Conservation (phyloP, 306 rosid genomes). For the Dicorynia guianensis region DNA sequence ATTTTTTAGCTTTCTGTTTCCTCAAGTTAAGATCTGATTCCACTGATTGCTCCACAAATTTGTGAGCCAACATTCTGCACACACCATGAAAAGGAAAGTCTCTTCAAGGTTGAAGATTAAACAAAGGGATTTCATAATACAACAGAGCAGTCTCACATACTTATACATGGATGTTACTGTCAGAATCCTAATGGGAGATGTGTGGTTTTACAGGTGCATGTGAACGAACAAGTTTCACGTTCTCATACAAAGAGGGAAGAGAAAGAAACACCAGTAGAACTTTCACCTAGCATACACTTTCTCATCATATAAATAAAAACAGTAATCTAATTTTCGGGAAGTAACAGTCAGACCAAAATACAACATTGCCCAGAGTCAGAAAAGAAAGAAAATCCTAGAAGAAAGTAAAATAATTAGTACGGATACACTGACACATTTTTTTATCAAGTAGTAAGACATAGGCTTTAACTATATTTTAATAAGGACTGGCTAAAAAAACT, state of each 20-base stretch:
- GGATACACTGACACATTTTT: background rate
- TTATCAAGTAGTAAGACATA: background rate
- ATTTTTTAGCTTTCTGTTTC: slow-evolving; percentile 66
- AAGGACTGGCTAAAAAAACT: slow-evolving; percentile 11
- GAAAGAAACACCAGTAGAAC: slow-evolving; percentile 9
- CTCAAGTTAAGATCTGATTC: slow-evolving; percentile 59
- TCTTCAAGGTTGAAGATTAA: slow-evolving; percentile 30
- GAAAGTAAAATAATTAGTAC: background rate
- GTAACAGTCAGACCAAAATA: slow-evolving; percentile 18
- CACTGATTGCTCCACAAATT: slow-evolving; percentile 71
- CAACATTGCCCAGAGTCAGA: slow-evolving; percentile 17
- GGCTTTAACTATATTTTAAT: slow-evolving; percentile 2
- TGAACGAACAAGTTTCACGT: slow-evolving; percentile 21
- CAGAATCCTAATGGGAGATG: slow-evolving; percentile 13
- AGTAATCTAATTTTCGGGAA: slow-evolving; percentile 18
- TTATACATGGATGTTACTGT: slow-evolving; percentile 31
- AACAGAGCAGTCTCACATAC: slow-evolving; percentile 22
- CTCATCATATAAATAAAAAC: slow-evolving; percentile 13
- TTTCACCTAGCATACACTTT: slow-evolving; percentile 18
- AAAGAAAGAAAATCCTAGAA: slow-evolving; percentile 8
- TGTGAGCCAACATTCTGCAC: slow-evolving; percentile 95
- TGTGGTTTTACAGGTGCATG: slow-evolving; percentile 12
- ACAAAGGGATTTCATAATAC: slow-evolving; percentile 32
- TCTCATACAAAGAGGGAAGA: slow-evolving; percentile 10
- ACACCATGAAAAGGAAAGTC: slow-evolving; percentile 34